Evolutionary conservation across 352 stramenopile genomes (phyloP).

Genomic region (Phytophthora chlamydospora): DNA sequence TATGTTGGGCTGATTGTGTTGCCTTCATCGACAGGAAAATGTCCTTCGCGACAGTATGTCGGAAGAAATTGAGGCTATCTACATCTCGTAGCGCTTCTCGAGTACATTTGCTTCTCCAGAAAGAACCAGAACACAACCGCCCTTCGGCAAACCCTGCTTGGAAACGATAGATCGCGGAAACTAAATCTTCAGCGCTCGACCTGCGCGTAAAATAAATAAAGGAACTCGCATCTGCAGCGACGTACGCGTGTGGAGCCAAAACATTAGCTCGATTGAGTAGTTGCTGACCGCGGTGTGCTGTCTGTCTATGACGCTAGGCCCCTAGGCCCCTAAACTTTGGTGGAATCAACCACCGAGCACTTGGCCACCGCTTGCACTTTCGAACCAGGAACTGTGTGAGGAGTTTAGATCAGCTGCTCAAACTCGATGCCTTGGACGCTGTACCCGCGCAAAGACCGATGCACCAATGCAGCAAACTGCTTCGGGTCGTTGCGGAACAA

Average conservation of each 20-base stretch:
- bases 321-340: slow-evolving; percentile 15
- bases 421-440: slow-evolving; percentile 85
- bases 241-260: slow-evolving; percentile 14
- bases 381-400: slow-evolving; percentile 14
- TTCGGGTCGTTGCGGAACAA: slow-evolving; percentile 94
- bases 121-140: neutral
- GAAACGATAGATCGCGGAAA: slow-evolving; percentile 8
- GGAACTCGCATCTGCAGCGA: slow-evolving; percentile 28
- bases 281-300: slow-evolving; percentile 4
- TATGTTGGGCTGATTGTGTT: slow-evolving; percentile 7
- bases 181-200: neutral
- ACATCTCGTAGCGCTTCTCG: slow-evolving; percentile 60
- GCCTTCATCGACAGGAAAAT: slow-evolving; percentile 63
- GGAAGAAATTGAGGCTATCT: slow-evolving; percentile 86
- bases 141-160: neutral
- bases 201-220: slow-evolving; percentile 22
- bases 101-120: neutral
- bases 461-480: slow-evolving; percentile 93
- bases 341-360: slow-evolving; percentile 14
- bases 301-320: slow-evolving; percentile 22
- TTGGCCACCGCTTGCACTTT: slow-evolving; percentile 12
- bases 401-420: slow-evolving; percentile 74
- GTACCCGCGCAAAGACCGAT: slow-evolving; percentile 84
- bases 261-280: slow-evolving; percentile 22
- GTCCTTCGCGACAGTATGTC: slow-evolving; percentile 81